Evolutionary conservation across 2,329 filamentous ascomycete genomes (phyloP), one percentile per base, ranked within the genome.

Genomic region (Madurella fahalii): DNA sequence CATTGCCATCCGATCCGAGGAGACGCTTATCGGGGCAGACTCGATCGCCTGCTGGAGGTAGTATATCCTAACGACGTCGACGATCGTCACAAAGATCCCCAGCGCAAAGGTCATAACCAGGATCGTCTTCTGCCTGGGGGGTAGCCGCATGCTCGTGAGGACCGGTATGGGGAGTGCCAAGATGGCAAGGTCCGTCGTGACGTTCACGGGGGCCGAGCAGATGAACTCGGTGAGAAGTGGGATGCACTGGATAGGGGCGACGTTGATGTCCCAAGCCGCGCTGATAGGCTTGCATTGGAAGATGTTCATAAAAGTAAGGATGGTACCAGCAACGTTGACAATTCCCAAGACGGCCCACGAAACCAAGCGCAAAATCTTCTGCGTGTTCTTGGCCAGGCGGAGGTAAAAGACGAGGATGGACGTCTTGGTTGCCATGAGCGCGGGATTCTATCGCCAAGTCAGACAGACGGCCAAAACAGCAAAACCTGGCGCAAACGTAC

Each of bases 391-490:
- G 25, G 90, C 89, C 46, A 96, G 78, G 40, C 87, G 86, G 47
- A 96, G 78, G 72, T 95, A 96, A 71, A 96, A 96, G 50, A 94
- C 79, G 54, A 96, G 78, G 63, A 96, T 89, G n/a, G 90, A 95
- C 0, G 89, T 91, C 72, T 96, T 96, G 48, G 90, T 90, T 2
- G 87, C 85, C 89, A 95, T 95, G 53, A 96, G 77, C 3, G 89
- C 87, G 12, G 91, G 91, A 67, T 96, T 95, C 85, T 92, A 64
- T 25, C 20, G 15, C 40, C 25, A 18, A 9, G 9, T 32, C 16
- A 41, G 17, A 12, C 12, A 32, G 30, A 3, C 50, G n/a, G n/a
- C 43, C 8, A 5, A 37, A 11, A 9, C 11, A 37, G 2, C 34
- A 11, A 37, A 15, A 9, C 11, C 13, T 37, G 4, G 9, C 9